Evolutionary conservation across 108 stramenopile species (phyloP).

Genomic region (Cyclotella cryptica): DNA sequence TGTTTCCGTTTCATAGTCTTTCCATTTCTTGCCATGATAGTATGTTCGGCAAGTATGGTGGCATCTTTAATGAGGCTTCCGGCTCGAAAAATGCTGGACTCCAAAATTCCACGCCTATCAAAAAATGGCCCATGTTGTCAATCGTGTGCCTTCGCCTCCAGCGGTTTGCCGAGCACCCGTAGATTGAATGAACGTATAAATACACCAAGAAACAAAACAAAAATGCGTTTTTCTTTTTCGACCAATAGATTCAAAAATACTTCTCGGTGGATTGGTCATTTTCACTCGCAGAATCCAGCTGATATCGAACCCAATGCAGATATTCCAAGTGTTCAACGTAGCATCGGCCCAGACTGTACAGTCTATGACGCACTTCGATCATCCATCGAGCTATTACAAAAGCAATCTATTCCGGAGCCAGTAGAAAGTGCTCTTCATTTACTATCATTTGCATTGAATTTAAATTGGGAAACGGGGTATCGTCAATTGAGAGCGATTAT

Average conservation of each 20-base stretch:
- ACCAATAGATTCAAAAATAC: too few species aligned
- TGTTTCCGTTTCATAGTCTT: neutral
- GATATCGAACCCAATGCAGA: neutral
- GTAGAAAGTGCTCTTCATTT: conserved; percentile 69
- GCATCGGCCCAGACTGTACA: conserved; percentile 17
- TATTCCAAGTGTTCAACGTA: neutral
- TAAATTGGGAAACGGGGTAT: conserved; percentile 71
- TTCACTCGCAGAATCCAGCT: neutral
- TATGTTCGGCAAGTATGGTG: neutral
- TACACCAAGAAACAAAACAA: too few species aligned
- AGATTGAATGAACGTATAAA: too few species aligned
- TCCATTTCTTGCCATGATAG: neutral
- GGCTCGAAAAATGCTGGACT: neutral
- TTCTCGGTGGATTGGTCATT: neutral
- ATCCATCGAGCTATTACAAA: conserved; percentile 53
- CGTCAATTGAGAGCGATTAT: conserved; percentile 50
- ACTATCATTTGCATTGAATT: conserved; percentile 60
- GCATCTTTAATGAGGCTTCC: conserved; percentile 1
- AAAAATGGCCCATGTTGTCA: too few species aligned
- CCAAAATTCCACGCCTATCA: neutral
- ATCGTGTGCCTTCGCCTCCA: too few species aligned
- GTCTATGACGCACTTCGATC: conserved; percentile 53
- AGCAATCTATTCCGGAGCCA: conserved; percentile 64
- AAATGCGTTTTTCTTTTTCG: too few species aligned
- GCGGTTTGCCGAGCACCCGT: too few species aligned